A percentile compares a stretch with the other conserved stretches of the same genome.
Evolutionary conservation across 352 stramenopile genomes (phyloP).

Genomic region (Pythium volutum): DNA sequence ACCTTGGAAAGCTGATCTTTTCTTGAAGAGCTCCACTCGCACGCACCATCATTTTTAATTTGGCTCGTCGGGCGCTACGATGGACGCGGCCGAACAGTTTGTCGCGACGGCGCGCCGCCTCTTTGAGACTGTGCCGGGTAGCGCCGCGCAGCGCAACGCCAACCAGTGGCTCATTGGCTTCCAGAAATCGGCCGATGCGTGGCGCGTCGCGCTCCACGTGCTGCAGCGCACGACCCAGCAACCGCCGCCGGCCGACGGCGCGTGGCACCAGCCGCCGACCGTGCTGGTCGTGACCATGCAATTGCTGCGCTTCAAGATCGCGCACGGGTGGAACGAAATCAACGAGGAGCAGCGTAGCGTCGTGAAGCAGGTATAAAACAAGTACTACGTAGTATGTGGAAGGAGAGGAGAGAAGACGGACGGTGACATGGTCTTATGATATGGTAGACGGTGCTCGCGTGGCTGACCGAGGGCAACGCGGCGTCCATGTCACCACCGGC

Average conservation of each 20-base stretch:
- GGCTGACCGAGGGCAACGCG: slow-evolving; percentile 6
- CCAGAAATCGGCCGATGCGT: slow-evolving; percentile 53
- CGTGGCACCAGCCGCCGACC: slow-evolving; percentile 17
- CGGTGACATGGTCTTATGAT: background rate
- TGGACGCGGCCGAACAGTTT: slow-evolving; percentile 41
- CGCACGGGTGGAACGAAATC: slow-evolving; percentile 44
- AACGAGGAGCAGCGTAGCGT: slow-evolving; percentile 32
- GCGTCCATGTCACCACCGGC: slow-evolving; percentile 5
- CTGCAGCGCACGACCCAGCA: slow-evolving; percentile 31
- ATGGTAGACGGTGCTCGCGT: slow-evolving; percentile 18
- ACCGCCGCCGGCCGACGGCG: slow-evolving; percentile 16
- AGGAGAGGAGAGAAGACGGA: background rate
- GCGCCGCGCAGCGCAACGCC: slow-evolving; percentile 46
- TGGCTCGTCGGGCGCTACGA: background rate
- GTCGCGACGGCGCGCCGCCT: slow-evolving; percentile 55
- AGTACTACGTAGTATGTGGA: background rate
- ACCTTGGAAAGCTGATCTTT: background rate
- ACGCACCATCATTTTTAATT: background rate
- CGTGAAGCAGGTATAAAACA: slow-evolving; percentile 38
- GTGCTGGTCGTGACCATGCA: slow-evolving; percentile 69
- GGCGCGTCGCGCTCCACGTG: slow-evolving; percentile 52
- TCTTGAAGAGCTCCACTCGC: background rate
- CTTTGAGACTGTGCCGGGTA: slow-evolving; percentile 59
- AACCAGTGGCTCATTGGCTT: slow-evolving; percentile 72
- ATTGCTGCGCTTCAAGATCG: slow-evolving; percentile 64